phyloP scores from a whole-genome alignment of 2,329 filamentous ascomycete species.

The Penicillium sp. region DNA sequence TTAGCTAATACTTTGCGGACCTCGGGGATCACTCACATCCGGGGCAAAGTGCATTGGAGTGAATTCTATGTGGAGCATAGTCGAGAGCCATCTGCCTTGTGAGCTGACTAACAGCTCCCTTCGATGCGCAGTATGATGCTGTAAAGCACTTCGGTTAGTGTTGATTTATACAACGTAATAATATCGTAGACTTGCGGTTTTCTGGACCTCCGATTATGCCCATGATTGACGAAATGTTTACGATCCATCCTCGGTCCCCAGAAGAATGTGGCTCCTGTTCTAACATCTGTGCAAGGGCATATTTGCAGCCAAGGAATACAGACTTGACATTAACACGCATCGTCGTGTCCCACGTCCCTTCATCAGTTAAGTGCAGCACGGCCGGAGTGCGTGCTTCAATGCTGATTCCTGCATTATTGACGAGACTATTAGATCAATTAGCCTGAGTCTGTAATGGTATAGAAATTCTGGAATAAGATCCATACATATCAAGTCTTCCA shows the following conservation, averaged over 20 bases:
- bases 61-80: slow-evolving; percentile 39
- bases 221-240: slow-evolving; percentile 47
- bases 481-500: slow-evolving; percentile 1
- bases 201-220: slow-evolving; percentile 34
- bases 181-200: slow-evolving; percentile 21
- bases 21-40: slow-evolving; percentile 29
- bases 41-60: slow-evolving; percentile 41
- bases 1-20: no score
- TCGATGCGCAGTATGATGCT: slow-evolving; percentile 45
- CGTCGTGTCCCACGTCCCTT: slow-evolving; percentile 43
- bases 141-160: not conserved
- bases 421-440: slow-evolving; percentile 33
- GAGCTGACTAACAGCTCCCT: slow-evolving; percentile 45
- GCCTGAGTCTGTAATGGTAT: no score
- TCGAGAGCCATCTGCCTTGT: slow-evolving; percentile 46
- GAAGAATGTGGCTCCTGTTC: slow-evolving; percentile 38
- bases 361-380: slow-evolving; percentile 45
- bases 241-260: slow-evolving; percentile 48
- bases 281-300: slow-evolving; percentile 48
- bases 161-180: not conserved
- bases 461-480: slow-evolving; percentile 11
- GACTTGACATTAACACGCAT: slow-evolving; percentile 12
- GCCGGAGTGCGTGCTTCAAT: slow-evolving; percentile 30
- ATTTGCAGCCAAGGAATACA: slow-evolving; percentile 36
- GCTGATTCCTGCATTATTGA: slow-evolving; percentile 51